These are phyloP conservation scores for Dioszegia hungarica DNA, from an alignment of 768 basidiomycete species.

Conservation along the genomic window DNA sequence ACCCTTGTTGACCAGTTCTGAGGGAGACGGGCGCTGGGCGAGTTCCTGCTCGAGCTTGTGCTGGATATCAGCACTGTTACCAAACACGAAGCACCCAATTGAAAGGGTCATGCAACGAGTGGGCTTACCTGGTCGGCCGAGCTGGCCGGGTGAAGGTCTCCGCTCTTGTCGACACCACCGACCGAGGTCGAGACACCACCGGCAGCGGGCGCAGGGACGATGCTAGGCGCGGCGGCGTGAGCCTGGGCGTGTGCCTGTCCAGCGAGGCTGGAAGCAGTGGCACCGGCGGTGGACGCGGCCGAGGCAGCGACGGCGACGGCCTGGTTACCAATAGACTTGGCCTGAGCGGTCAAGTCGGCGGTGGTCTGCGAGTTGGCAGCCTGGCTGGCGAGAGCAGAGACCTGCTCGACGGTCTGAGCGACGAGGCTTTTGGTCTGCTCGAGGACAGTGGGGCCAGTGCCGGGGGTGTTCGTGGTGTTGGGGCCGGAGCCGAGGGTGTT, in stretches of 20 bases:
- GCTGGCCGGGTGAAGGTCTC: conserved; percentile 34
- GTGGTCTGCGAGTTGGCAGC: conserved; percentile 37
- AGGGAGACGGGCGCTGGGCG: conserved; percentile 58
- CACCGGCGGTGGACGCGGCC: conserved; percentile 8
- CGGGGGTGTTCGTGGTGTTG: neutral
- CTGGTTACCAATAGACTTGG: conserved; percentile 26
- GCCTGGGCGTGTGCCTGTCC: conserved; percentile 42
- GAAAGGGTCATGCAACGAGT: too few relatives aligned
- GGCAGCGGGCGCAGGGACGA: conserved; percentile 37
- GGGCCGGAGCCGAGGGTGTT: neutral
- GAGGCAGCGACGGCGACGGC: conserved; percentile 11
- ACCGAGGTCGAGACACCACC: neutral
- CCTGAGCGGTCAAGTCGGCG: conserved; percentile 21
- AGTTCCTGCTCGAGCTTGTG: conserved; percentile 63
- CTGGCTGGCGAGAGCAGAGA: conserved; percentile 28
- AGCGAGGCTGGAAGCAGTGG: conserved; percentile 23
- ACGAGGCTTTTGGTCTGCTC: conserved; percentile 45
- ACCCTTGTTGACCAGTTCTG: conserved; percentile 63
- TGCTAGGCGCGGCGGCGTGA: conserved; percentile 33
- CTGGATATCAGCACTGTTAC: conserved; percentile 45
- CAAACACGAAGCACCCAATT: neutral
- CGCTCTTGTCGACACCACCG: conserved; percentile 31
- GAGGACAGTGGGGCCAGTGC: conserved; percentile 22
- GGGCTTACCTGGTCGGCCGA: conserved; percentile 43
- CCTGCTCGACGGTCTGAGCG: conserved; percentile 25